phyloP scores from a whole-genome alignment of 257 asterid species.

The Salvia hispanica region DNA sequence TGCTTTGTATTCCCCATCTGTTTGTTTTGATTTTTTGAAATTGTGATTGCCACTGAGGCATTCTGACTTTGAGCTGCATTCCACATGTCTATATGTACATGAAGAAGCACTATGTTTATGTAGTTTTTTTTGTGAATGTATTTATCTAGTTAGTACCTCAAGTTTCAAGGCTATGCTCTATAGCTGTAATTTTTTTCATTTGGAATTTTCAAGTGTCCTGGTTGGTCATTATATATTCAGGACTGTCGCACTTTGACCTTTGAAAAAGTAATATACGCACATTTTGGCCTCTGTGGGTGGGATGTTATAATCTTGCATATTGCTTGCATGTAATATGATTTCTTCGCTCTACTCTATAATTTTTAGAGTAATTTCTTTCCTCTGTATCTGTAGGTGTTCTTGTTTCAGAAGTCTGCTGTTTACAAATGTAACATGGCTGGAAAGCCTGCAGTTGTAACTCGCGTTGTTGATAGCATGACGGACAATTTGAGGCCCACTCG shows the following conservation, averaged over 20 bases:
- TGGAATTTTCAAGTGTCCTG: not conserved
- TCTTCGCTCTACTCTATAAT: too few species aligned
- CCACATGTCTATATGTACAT: too few species aligned
- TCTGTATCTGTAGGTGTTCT: slow-evolving; percentile 64
- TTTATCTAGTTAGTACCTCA: not conserved
- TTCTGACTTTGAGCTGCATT: too few species aligned
- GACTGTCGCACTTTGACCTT: not conserved
- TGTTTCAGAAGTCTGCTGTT: slow-evolving; percentile 87
- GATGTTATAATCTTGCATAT: not conserved
- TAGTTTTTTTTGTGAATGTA: too few species aligned
- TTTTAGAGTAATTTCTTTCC: not conserved
- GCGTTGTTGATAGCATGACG: slow-evolving; percentile 96
- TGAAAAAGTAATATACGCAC: not conserved
- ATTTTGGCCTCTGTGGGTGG: not conserved
- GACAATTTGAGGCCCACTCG: slow-evolving; percentile 96
- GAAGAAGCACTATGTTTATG: too few species aligned
- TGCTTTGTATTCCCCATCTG: not conserved
- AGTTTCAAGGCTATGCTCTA: slow-evolving; percentile 1
- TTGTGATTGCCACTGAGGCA: too few species aligned
- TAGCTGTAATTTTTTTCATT: not conserved
- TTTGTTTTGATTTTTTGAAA: not conserved
- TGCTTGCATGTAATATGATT: too few species aligned
- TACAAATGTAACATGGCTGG: slow-evolving; percentile 97
- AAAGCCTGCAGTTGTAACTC: slow-evolving; percentile 92
- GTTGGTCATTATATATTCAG: not conserved